Base-by-base conservation (phyloP, 257 asterid species). In the Primulina tabacum region DNA sequence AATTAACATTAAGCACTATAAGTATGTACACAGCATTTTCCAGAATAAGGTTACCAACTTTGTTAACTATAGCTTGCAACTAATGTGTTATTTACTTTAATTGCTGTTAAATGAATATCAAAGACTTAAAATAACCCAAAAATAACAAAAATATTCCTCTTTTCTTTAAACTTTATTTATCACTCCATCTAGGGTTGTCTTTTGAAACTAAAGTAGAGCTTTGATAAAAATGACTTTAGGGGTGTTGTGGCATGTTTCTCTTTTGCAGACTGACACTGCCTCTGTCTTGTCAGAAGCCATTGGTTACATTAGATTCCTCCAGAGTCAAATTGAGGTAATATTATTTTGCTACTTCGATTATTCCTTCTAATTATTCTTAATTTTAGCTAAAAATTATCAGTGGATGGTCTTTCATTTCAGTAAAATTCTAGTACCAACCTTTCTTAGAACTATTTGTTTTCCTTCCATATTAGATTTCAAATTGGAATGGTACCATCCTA, bases 211-310 rank as follows among this genome's bases (percentile, higher is more conserved):
- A 50, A 50, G 57, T 17, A 50, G 5, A 38, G 6, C 7, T 52
- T 24, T 50, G 59, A 53, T 59, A 38, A 33, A 69, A 55, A 28
- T 32, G 5, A 59, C 24, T 67, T 2, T 35, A 17, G 17, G 38
- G 32, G 55, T 71, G 78, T 76, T 65, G 76, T 76, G 79, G 70
- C 40, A 52, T 83, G 77, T 84, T 75, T 73, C 82, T 75, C 91
- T 86, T 92, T 88, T 92, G 87, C 98, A 92, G 98, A 92, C 97
- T 85, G 98, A 92, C 86, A 92, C 98, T 70, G 98, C 98, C 78
- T 92, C 98, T 73, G 98, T 92, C 73, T 83, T 92, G 89, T 92
- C 97, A 84, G 98, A 92, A 77, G 88, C 95, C 78, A 90, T 90
- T 77, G 97, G 92, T 63, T 88, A 83, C 86, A 88, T 92, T 82